phyloP scores from a whole-genome alignment of 176 grass and related monocot genomes.

The maize (Zea mays) region Zm-B73-REFERENCE-NAM-5.0 NC_050101.1:136329001-136329500 shows the following conservation, averaged over 20 bases:
- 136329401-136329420: conserved; percentile 67
- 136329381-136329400: conserved; percentile 95
- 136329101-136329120: conserved; percentile 95
- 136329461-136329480: conserved; percentile 21
- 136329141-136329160: conserved; percentile 99
- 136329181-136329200: conserved; percentile 87
- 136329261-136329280: conserved; percentile 14
- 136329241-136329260: conserved; percentile 19
- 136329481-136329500: conserved; percentile 40
- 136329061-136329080: conserved; percentile 21
- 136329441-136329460: conserved; percentile 62
- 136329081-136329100: conserved; percentile 85
- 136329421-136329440: conserved; percentile 68
- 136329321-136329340: conserved; percentile 90
- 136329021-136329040: neutral
- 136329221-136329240: conserved; percentile 33
- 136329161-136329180: conserved; percentile 97
- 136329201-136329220: conserved; percentile 85
- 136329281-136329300: conserved; percentile 22
- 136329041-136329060: neutral
- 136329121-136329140: conserved; percentile 97
- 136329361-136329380: conserved; percentile 93
- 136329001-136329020: neutral
- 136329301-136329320: conserved; percentile 64
- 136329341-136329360: conserved; percentile 78